phyloP scores from a whole-genome alignment of 1,284 basidiomycete species.

The Vanrija humicola region DNA sequence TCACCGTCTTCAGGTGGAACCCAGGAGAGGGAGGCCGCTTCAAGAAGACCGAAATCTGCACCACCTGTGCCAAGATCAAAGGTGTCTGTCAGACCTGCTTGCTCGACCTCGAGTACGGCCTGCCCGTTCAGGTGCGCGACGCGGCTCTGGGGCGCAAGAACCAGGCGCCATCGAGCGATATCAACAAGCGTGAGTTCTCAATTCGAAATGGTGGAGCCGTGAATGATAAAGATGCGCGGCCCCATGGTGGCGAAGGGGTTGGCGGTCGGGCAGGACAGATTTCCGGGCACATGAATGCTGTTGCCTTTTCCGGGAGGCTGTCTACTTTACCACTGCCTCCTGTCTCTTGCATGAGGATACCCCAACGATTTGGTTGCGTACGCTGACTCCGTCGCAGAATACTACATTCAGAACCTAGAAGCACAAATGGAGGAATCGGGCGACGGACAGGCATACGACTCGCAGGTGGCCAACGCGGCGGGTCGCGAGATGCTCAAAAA shows the following conservation, averaged over 20 bases:
- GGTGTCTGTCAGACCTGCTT: slow-evolving; percentile 98
- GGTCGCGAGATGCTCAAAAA: slow-evolving; percentile 96
- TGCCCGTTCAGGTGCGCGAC: slow-evolving; percentile 96
- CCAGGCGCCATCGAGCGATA: slow-evolving; percentile 88
- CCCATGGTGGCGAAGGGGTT: too few species aligned
- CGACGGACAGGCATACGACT: slow-evolving; percentile 54
- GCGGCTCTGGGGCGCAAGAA: slow-evolving; percentile 83
- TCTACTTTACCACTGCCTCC: too few species aligned
- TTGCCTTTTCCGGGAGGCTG: too few species aligned
- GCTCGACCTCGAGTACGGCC: slow-evolving; percentile 89
- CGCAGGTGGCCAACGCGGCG: slow-evolving; percentile 65
- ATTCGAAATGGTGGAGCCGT: too few species aligned
- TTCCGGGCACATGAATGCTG: too few species aligned
- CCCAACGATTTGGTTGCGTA: too few species aligned
- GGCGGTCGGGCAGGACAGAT: too few species aligned
- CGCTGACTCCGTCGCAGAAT: slow-evolving; percentile 56
- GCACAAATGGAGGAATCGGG: slow-evolving; percentile 56
- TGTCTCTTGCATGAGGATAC: too few species aligned
- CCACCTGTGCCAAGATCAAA: slow-evolving; percentile 97
- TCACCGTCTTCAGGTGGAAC: slow-evolving; percentile 98
- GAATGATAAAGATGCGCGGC: too few species aligned
- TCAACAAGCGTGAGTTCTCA: slow-evolving; percentile 63
- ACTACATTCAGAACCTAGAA: slow-evolving; percentile 96
- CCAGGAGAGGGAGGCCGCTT: slow-evolving; percentile 85
- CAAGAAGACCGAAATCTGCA: slow-evolving; percentile 98